A percentile compares a stretch with the other conserved stretches of the same genome.
phyloP scores from a whole-genome alignment of 495 filamentous ascomycete species.

The Friedmanniomyces simplex region DNA sequence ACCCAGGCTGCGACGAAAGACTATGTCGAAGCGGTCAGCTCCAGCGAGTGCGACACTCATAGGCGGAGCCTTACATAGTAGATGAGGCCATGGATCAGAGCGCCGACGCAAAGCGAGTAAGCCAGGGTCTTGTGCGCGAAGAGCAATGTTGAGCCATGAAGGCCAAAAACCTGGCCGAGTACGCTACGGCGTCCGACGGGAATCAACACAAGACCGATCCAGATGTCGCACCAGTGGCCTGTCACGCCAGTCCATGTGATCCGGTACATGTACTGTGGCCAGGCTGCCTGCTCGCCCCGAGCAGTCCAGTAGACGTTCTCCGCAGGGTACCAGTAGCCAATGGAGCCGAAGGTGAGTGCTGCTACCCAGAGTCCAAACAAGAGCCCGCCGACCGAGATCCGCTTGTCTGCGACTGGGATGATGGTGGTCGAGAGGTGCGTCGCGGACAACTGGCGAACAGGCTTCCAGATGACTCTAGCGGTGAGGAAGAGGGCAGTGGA shows the following conservation, averaged over 20 bases:
- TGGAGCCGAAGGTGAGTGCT: neutral
- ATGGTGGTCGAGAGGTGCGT: neutral
- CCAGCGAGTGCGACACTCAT: neutral
- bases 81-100: neutral
- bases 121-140: constrained; percentile 1
- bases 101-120: neutral
- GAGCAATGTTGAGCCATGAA: neutral
- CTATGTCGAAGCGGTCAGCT: neutral
- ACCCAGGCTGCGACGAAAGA: neutral
- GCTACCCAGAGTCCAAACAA: neutral
- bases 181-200: constrained; percentile 1
- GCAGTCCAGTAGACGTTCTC: neutral
- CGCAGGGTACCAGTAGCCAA: neutral
- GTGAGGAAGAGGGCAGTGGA: neutral
- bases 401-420: neutral
- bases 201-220: neutral
- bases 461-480: neutral
- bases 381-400: neutral
- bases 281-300: neutral
- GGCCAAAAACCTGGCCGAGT: neutral
- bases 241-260: neutral
- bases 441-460: neutral
- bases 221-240: neutral
- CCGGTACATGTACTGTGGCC: neutral
- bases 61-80: neutral